phyloP scores from a whole-genome alignment of 495 filamentous ascomycete genomes.

The Lineolata rhizophorae region DNA sequence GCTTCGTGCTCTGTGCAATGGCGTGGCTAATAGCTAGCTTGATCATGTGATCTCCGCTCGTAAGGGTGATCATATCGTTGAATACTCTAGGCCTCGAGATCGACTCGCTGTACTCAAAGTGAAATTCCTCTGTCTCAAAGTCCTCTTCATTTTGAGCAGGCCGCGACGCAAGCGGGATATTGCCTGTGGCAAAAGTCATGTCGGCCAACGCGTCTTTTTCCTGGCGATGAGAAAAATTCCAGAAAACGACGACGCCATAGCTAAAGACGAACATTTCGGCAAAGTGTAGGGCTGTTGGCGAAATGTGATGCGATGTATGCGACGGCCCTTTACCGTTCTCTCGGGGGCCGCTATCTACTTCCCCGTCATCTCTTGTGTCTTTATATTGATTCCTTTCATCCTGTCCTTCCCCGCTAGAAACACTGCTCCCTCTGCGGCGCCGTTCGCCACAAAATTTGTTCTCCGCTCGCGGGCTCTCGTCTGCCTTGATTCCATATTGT shows the following conservation, averaged over 20 bases:
- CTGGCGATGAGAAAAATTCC: constrained; percentile 90
- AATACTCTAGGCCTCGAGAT: constrained; percentile 77
- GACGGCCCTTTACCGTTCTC: too few species aligned
- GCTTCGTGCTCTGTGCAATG: constrained; percentile 91
- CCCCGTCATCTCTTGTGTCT: constrained; percentile 10
- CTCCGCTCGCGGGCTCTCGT: constrained; percentile 4
- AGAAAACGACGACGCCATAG: constrained; percentile 95
- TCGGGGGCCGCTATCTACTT: constrained; percentile 8
- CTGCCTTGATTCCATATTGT: constrained; percentile 10
- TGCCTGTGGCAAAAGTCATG: constrained; percentile 56
- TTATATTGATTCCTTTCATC: too few species aligned
- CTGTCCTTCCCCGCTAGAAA: too few species aligned
- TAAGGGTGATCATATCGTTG: constrained; percentile 97
- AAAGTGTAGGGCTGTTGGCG: constrained; percentile 45
- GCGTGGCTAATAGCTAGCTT: constrained; percentile 93
- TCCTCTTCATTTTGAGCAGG: constrained; percentile 53
- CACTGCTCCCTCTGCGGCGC: background rate
- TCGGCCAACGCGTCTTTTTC: constrained; percentile 95
- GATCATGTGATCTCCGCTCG: constrained; percentile 94
- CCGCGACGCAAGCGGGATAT: constrained; percentile 41
- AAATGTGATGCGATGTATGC: too few species aligned
- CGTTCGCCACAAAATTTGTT: too few species aligned
- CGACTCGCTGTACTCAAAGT: constrained; percentile 83
- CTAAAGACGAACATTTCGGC: constrained; percentile 97
- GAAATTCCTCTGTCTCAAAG: constrained; percentile 96